Conservation (phyloP, 2,329 filamentous ascomycete genomes). For the Emmonsia crescens region DNA sequence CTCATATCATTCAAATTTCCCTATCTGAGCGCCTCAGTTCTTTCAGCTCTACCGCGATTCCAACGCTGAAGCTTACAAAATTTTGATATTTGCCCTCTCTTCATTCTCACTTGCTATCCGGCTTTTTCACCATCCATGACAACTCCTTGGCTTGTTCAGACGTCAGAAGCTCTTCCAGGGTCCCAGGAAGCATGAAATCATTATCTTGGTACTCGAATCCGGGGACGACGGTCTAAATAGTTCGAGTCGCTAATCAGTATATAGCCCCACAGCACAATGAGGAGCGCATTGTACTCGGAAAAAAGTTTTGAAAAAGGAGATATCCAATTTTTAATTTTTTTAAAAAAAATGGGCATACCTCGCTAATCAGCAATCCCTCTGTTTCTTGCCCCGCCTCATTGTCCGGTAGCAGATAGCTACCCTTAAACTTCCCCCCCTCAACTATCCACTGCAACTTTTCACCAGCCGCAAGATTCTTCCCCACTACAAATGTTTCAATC, state of each 20-base stretch:
- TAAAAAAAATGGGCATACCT: slow-evolving; percentile 30
- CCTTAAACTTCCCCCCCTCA: slow-evolving; percentile 57
- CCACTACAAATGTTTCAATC: slow-evolving; percentile 56
- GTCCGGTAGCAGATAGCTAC: slow-evolving; percentile 48
- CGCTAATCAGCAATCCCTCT: slow-evolving; percentile 52
- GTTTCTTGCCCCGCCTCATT: slow-evolving; percentile 26
- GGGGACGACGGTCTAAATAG: slow-evolving; percentile 47
- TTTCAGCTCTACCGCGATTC: neutral
- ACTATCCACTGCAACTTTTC: slow-evolving; percentile 60
- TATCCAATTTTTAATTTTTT: too few species aligned
- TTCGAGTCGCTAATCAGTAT: neutral
- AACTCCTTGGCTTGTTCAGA: slow-evolving; percentile 41
- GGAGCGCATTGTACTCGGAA: neutral
- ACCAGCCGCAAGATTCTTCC: slow-evolving; percentile 44
- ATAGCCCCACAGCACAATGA: neutral
- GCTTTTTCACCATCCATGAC: slow-evolving; percentile 22
- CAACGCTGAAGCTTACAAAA: neutral
- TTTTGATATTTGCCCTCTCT: neutral
- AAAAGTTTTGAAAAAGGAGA: slow-evolving; percentile 1
- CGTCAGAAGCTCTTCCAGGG: slow-evolving; percentile 43
- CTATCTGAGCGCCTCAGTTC: neutral
- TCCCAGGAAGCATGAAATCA: slow-evolving; percentile 49
- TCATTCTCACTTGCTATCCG: slow-evolving; percentile 10
- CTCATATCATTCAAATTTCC: neutral
- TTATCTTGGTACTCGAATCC: slow-evolving; percentile 59